Percentiles rank a stretch among this genome's conserved stretches.
Evolutionary conservation across 2,329 filamentous ascomycete species (phyloP).

Genomic region (Ophiostoma australiae): DNA sequence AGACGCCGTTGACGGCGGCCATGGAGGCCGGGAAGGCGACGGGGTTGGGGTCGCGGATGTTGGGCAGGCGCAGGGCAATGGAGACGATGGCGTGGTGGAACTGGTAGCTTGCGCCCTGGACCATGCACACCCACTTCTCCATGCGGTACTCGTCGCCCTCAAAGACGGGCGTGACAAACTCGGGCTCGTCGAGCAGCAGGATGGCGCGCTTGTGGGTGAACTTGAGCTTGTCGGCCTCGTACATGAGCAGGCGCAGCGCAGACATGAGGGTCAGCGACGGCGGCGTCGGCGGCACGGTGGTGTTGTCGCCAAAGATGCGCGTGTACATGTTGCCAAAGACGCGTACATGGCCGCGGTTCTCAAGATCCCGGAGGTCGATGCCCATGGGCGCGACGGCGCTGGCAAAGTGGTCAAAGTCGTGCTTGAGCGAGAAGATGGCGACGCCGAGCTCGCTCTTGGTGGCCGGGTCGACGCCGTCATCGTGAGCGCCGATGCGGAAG

Average conservation of each 20-base stretch:
- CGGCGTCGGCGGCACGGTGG: background rate
- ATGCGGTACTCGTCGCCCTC: slow-evolving; percentile 14
- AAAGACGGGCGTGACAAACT: slow-evolving; percentile 22
- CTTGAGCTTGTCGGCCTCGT: slow-evolving; percentile 21
- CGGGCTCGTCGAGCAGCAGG: slow-evolving; percentile 26
- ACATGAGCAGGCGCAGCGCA: slow-evolving; percentile 23
- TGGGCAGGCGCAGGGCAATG: slow-evolving; percentile 19
- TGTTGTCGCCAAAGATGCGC: slow-evolving; percentile 17
- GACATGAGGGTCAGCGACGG: slow-evolving; percentile 19
- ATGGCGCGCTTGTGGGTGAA: slow-evolving; percentile 20
- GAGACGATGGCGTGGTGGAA: slow-evolving; percentile 26
- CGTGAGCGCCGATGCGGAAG: slow-evolving; percentile 18
- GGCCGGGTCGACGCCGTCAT: slow-evolving; percentile 20
- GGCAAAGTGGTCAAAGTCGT: slow-evolving; percentile 25
- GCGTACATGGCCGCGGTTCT: slow-evolving; percentile 22
- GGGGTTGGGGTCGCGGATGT: slow-evolving; percentile 15
- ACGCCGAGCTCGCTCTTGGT: slow-evolving; percentile 23
- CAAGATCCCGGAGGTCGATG: slow-evolving; percentile 24
- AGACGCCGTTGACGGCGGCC: slow-evolving; percentile 21
- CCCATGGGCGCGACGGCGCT: slow-evolving; percentile 22
- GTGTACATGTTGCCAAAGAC: slow-evolving; percentile 24
- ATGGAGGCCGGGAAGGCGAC: slow-evolving; percentile 18
- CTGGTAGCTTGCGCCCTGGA: slow-evolving; percentile 22
- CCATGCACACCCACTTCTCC: slow-evolving; percentile 21
- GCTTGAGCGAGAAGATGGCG: slow-evolving; percentile 25